Evolutionary conservation across 1,139 yeast genomes (phyloP).

Genomic region (Torulaspora pretoriensis): DNA sequence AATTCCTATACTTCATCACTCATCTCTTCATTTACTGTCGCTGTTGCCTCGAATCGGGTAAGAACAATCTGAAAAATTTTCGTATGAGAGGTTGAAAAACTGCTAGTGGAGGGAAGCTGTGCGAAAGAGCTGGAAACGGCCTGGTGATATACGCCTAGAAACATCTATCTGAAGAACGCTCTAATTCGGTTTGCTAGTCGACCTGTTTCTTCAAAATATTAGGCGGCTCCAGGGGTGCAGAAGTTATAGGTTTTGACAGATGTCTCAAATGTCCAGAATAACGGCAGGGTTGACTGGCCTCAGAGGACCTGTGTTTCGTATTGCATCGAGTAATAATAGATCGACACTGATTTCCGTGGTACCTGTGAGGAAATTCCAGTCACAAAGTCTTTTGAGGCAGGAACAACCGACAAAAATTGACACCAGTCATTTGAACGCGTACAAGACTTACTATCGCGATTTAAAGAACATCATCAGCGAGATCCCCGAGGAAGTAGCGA

Average conservation of each 20-base stretch:
- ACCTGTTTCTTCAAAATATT: background rate
- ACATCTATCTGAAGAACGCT: background rate
- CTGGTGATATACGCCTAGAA: background rate
- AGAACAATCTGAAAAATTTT: conserved; percentile 6
- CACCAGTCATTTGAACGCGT: conserved; percentile 23
- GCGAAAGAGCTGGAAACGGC: background rate
- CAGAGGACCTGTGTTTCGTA: conserved; percentile 3
- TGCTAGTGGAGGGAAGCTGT: conserved; percentile 1
- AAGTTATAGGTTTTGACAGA: background rate
- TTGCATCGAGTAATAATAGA: conserved; percentile 1
- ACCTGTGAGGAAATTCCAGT: conserved; percentile 5
- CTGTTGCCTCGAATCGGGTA: conserved; percentile 2
- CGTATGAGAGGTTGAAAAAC: background rate
- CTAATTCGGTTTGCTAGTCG: background rate
- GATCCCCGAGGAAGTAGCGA: conserved; percentile 46
- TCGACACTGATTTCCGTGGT: background rate
- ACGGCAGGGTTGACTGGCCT: conserved; percentile 7
- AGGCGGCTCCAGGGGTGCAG: background rate
- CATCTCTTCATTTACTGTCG: background rate
- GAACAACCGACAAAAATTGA: conserved; percentile 4
- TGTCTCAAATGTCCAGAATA: conserved; percentile 12
- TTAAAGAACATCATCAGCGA: conserved; percentile 23
- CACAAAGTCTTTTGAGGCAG: conserved; percentile 1
- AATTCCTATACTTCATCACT: background rate
- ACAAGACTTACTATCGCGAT: conserved; percentile 25